These are phyloP conservation scores for Thymus mandschuricus DNA, from an alignment of 257 asterid species.

Conservation along the genomic window DNA sequence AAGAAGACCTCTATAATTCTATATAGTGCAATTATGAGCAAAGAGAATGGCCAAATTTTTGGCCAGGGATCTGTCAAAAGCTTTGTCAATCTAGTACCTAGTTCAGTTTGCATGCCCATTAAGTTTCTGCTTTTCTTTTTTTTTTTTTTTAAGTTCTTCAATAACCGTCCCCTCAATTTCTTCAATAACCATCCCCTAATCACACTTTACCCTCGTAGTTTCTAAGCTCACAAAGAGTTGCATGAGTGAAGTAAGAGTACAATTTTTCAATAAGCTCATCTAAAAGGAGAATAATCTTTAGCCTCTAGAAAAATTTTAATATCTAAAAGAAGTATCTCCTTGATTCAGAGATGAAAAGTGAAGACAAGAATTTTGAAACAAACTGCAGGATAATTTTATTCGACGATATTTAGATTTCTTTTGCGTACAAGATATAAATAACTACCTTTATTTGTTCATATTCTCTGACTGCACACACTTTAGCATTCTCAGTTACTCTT, in stretches of 20 bases:
- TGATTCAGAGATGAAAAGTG: neutral
- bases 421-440: slow-evolving; percentile 29
- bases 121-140: neutral
- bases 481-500: slow-evolving; percentile 79
- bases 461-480: slow-evolving; percentile 70
- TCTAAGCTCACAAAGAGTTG: slow-evolving; percentile 18
- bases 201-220: neutral
- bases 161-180: too few species aligned
- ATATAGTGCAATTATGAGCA: too few species aligned
- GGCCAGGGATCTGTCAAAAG: neutral
- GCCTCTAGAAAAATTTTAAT: neutral
- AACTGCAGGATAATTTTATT: neutral
- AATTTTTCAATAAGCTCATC: neutral
- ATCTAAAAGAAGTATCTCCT: neutral
- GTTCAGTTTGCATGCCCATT: neutral
- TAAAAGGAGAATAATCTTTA: neutral
- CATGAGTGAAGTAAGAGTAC: neutral
- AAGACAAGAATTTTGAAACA: slow-evolving; percentile 2
- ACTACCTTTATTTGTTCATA: slow-evolving; percentile 85
- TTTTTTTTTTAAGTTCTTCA: neutral
- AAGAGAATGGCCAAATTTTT: neutral
- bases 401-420: slow-evolving; percentile 1
- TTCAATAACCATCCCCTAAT: too few species aligned
- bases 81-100: neutral
- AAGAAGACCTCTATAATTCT: too few species aligned